phyloP scores from a whole-genome alignment of 257 asterid genomes.

The Cynanchum wilfordii region DNA sequence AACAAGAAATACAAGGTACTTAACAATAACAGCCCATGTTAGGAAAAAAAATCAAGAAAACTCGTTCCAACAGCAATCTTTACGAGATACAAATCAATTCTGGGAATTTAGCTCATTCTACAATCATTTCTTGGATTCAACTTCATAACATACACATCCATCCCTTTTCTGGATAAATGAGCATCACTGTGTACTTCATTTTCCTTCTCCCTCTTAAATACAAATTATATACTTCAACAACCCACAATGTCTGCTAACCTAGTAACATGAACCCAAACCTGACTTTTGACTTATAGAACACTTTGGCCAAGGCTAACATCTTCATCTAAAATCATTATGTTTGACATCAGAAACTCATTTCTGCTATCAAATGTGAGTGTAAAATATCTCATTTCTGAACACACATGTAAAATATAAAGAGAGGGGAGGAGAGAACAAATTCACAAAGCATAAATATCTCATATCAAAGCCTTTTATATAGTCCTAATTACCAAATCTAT shows the following conservation, averaged over 20 bases:
- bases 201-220: background rate
- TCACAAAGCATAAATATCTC: background rate
- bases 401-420: no score
- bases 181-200: background rate
- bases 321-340: background rate
- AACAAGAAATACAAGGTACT: background rate
- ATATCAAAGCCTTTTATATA: background rate
- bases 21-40: background rate
- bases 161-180: background rate
- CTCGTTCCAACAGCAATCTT: background rate
- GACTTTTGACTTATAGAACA: background rate
- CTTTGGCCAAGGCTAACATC: background rate
- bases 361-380: background rate
- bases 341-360: background rate
- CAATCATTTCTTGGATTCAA: background rate
- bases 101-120: background rate
- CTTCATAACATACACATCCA: background rate
- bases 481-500: background rate
- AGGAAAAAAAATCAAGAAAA: background rate
- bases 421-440: background rate
- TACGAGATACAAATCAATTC: background rate
- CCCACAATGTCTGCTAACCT: background rate
- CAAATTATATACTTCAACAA: background rate
- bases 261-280: background rate
- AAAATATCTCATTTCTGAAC: no score